Percentiles rank a stretch among this genome's conserved stretches.
These are phyloP conservation scores for Penicillium macrosclerotiorum DNA, from an alignment of 495 filamentous ascomycete species.

Conservation along the genomic window DNA sequence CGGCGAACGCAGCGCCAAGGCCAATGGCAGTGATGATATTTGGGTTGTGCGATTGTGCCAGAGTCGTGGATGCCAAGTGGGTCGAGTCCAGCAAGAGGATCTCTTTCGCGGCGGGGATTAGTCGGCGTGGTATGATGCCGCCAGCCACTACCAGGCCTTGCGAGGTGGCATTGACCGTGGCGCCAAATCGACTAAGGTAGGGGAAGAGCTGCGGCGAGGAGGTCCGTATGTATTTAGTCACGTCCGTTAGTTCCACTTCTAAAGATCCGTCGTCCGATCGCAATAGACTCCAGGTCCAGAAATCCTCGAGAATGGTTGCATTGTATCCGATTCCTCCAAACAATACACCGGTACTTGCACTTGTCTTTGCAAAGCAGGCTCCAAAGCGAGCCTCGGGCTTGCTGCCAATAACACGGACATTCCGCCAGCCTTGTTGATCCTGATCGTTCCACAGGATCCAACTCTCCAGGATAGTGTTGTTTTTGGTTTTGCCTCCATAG, in stretches of 20 bases:
- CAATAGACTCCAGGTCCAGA: slow-evolving; percentile 55
- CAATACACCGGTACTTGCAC: slow-evolving; percentile 52
- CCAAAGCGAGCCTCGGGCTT: slow-evolving; percentile 60
- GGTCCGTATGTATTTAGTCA: slow-evolving; percentile 20
- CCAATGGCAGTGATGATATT: slow-evolving; percentile 22
- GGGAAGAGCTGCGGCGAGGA: slow-evolving; percentile 17
- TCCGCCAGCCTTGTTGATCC: slow-evolving; percentile 46
- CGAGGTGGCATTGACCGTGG: slow-evolving; percentile 32
- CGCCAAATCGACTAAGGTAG: slow-evolving; percentile 29
- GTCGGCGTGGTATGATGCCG: slow-evolving; percentile 35
- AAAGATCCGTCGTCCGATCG: slow-evolving; percentile 21
- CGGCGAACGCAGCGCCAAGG: slow-evolving; percentile 15
- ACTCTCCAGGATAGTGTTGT: slow-evolving; percentile 52
- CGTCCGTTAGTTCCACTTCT: slow-evolving; percentile 24
- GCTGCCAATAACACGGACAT: slow-evolving; percentile 36
- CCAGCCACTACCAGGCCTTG: slow-evolving; percentile 41
- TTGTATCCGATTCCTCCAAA: slow-evolving; percentile 64
- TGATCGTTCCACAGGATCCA: slow-evolving; percentile 64
- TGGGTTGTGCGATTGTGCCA: slow-evolving; percentile 9
- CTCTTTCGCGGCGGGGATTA: slow-evolving; percentile 32
- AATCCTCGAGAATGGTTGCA: slow-evolving; percentile 55
- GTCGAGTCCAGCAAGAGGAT: slow-evolving; percentile 34
- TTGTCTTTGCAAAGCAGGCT: slow-evolving; percentile 45
- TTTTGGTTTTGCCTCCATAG: slow-evolving; percentile 66
- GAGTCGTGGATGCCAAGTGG: slow-evolving; percentile 10